A percentile compares a stretch with the other conserved stretches of the same genome.
Conservation (phyloP, 2,329 filamentous ascomycete genomes). For the Ilyonectria mors-panacis region DNA sequence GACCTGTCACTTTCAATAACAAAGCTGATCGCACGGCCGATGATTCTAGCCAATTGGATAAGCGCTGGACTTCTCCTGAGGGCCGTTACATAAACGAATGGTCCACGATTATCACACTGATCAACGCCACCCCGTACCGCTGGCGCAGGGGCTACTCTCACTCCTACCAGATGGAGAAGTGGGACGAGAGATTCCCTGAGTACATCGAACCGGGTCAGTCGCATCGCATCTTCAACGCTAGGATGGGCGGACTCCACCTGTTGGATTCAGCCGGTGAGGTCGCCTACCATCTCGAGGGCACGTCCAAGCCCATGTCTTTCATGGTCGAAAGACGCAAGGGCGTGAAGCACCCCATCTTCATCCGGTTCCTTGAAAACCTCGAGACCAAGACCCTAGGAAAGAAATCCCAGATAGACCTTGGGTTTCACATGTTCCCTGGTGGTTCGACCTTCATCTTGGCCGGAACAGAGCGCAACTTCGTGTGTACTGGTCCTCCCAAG, state of each 20-base stretch:
- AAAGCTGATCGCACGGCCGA: not conserved
- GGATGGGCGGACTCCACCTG: not conserved
- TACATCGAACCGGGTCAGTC: constrained; percentile 48
- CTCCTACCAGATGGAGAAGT: constrained; percentile 40
- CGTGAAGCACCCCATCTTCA: constrained; percentile 19
- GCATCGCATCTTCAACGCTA: constrained; percentile 19
- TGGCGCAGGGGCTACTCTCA: constrained; percentile 44
- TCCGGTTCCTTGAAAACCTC: constrained; percentile 45
- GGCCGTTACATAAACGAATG: not conserved
- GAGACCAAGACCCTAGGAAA: constrained; percentile 38
- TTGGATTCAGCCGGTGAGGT: constrained; percentile 49
- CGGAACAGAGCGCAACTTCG: constrained; percentile 51
- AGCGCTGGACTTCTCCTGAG: not conserved
- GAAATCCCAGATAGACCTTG: constrained; percentile 34
- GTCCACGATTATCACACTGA: constrained; percentile 40
- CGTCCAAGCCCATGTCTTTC: constrained; percentile 46
- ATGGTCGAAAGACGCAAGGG: constrained; percentile 42
- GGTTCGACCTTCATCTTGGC: constrained; percentile 49
- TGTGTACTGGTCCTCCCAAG: constrained; percentile 42
- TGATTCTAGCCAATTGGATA: not conserved
- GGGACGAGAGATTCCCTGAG: constrained; percentile 44
- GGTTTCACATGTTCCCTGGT: constrained; percentile 30
- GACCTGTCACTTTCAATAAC: no score
- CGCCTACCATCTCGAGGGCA: constrained; percentile 49
- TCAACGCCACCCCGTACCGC: constrained; percentile 54